Base-by-base conservation (phyloP, 2,329 filamentous ascomycete genomes). In the Fusarium lateritium region DNA sequence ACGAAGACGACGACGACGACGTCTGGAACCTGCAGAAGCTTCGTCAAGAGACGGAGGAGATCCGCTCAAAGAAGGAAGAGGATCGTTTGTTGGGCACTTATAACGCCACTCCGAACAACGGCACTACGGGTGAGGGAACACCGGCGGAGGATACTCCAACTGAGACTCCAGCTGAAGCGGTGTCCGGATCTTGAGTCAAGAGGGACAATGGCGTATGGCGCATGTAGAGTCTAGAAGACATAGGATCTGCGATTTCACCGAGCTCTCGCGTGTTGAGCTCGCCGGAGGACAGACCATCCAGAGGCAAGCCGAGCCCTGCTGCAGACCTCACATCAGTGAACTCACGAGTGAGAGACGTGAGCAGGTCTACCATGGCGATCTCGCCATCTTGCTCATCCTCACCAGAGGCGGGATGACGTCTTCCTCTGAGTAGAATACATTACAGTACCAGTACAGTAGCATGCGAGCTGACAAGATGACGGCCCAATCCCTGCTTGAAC, bases 11-110 rank as follows among this genome's bases (percentile, higher is more conserved):
- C 19, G 90, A 89, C 13, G 89, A 89, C 11, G 62, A 67, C 38
- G 64, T 82, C 7, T 98, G 91, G 89, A 97, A 97, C 76, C 81
- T 98, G 73, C 91, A 94, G 74, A 93, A 91, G 64, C 82, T 98
- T 78, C 88, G 96, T 62, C 85, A 86, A 75, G 94, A 98, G 84
- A 99, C 96, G 1, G 93, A 97, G 78, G 88, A 87, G 5, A 77
- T 95, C 31, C 85, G 90, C 50, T 85, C 89, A 67, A 86, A 85
- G 83, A 94, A 92, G 79, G 95, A 98, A 80, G 91, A 94, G 72
- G 93, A 97, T 40, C 84, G 88, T 22, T 63, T 90, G 70, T 75
- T 76, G 22, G 67, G 74, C 14, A 52, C 77, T 26, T 75, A 80
- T 31, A 31, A 31, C 51, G 80, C 76, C 15, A 56, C 67, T 51